These are phyloP conservation scores for Knufia petricola DNA, from an alignment of 2,329 filamentous ascomycete species.

Conservation along the genomic window DNA sequence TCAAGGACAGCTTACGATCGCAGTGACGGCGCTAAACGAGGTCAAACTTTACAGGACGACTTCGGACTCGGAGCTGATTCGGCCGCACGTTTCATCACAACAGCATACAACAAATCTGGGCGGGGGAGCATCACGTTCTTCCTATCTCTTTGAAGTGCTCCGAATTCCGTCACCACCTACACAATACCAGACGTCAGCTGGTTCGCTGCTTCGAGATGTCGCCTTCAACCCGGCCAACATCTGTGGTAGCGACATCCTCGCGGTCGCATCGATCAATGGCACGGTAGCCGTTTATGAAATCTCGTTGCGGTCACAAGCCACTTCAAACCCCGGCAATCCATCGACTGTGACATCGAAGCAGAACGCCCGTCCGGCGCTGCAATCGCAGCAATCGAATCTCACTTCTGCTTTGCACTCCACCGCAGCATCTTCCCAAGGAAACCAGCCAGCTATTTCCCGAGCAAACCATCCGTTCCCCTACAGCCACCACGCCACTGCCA, in stretches of 20 bases:
- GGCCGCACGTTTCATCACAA: not conserved
- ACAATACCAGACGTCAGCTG: conserved; percentile 2
- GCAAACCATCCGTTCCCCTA: conserved; percentile 15
- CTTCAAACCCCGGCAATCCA: not conserved
- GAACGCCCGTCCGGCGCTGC: not conserved
- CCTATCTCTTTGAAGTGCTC: conserved; percentile 66
- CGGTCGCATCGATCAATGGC: conserved; percentile 87
- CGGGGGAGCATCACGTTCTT: conserved; percentile 48
- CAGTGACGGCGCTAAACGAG: conserved; percentile 75
- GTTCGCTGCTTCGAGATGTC: conserved; percentile 11
- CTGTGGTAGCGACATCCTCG: conserved; percentile 79
- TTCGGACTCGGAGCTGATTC: conserved; percentile 52
- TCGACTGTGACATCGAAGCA: conserved; percentile 2
- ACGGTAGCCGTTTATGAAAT: conserved; percentile 80
- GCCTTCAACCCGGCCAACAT: conserved; percentile 83
- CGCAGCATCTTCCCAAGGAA: not conserved
- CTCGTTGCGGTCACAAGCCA: conserved; percentile 22
- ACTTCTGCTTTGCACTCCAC: conserved; percentile 16
- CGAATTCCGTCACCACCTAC: conserved; percentile 50
- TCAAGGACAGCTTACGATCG: conserved; percentile 65
- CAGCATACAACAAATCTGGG: conserved; percentile 2
- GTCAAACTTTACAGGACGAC: conserved; percentile 72
- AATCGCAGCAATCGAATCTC: conserved; percentile 20
- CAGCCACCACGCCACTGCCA: conserved; percentile 11
- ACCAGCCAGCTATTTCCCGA: conserved; percentile 7